Evolutionary conservation across 768 basidiomycete genomes (phyloP), one percentile per base, ranked within the genome.

Genomic region (Glaciozyma antarctica): DNA sequence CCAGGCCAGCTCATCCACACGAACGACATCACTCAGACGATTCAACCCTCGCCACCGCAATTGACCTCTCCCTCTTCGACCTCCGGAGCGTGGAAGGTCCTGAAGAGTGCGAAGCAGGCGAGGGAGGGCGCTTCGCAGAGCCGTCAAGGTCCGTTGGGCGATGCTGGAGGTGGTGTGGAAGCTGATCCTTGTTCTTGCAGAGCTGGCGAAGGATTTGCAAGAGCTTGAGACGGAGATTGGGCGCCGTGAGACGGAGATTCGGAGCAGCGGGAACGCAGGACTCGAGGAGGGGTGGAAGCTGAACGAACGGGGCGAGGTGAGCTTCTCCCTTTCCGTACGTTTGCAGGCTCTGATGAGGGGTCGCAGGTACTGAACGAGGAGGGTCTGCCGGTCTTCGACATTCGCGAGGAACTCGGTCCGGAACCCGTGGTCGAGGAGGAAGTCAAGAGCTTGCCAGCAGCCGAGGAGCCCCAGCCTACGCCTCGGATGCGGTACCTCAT

Each of bases 301-400:
- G 26, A 70, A 70, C 49, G 65, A 67, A 17, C 30, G 49, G 13
- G 69, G 69, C 28, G 69, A 70, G 63, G 69, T 70, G 28, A n/a
- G 60, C 52, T 44, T 32, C 60, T 26, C 32, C 19, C 12, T 9
- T 5, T 19, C 16, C 0, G 2, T 16, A 7, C n/a, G 7, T 2
- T 1, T 15, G 26, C 30, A 17, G 41, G 24, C 16, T 0, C 43
- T 28, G 15, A 28, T 10, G 15, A 5, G 15, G 6, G 21, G 26
- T 17, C 47, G n/a, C 53, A 70, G 69, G 58, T 70, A 38, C 61
- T 70, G 58, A 70, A 70, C 53, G 69, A 70, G 43, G 69, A 70
- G 21, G 69, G 69, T 0, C 54, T 70, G 1, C 69, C 65, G 6
- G 64, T 70, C 57, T 70, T 70, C 21, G 69, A 70, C 55, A 70